A percentile compares a stretch with the other conserved stretches of the same genome.
Evolutionary conservation across 352 stramenopile genomes (phyloP).

Genomic region (Phytophthora brassicae): DNA sequence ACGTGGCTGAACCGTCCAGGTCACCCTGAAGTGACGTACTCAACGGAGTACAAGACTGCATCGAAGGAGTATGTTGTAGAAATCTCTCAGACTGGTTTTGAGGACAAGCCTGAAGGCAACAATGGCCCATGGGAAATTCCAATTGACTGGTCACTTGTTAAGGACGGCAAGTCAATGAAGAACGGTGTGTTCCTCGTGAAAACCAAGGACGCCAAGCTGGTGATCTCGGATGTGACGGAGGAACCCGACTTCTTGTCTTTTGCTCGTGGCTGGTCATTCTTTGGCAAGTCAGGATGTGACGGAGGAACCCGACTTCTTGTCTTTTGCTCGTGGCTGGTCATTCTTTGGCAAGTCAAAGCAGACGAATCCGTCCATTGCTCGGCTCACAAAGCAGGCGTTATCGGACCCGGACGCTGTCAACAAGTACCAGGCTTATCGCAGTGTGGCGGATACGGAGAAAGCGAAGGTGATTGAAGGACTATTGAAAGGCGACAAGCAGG

Average conservation of each 20-base stretch:
- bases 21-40: slow-evolving; percentile 68
- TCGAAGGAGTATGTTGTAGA: slow-evolving; percentile 58
- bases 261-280: slow-evolving; percentile 77
- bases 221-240: slow-evolving; percentile 47
- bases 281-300: slow-evolving; percentile 59
- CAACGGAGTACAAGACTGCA: slow-evolving; percentile 49
- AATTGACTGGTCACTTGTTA: slow-evolving; percentile 75
- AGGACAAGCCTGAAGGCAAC: slow-evolving; percentile 64
- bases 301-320: slow-evolving; percentile 67
- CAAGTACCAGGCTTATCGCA: slow-evolving; percentile 77
- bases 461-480: slow-evolving; percentile 68
- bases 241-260: slow-evolving; percentile 77
- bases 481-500: slow-evolving; percentile 44
- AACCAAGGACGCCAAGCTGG: slow-evolving; percentile 53
- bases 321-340: slow-evolving; percentile 71
- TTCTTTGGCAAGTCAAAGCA: slow-evolving; percentile 81
- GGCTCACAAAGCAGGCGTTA: slow-evolving; percentile 64
- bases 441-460: slow-evolving; percentile 67
- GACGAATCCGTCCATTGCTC: slow-evolving; percentile 45
- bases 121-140: slow-evolving; percentile 80
- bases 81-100: slow-evolving; percentile 69
- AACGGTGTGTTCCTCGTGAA: slow-evolving; percentile 65
- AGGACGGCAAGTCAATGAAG: slow-evolving; percentile 59
- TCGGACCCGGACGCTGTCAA: slow-evolving; percentile 75
- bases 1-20: slow-evolving; percentile 76